phyloP scores from a whole-genome alignment of 73 alveolate species.

The Paramecium tetraurelia region DNA sequence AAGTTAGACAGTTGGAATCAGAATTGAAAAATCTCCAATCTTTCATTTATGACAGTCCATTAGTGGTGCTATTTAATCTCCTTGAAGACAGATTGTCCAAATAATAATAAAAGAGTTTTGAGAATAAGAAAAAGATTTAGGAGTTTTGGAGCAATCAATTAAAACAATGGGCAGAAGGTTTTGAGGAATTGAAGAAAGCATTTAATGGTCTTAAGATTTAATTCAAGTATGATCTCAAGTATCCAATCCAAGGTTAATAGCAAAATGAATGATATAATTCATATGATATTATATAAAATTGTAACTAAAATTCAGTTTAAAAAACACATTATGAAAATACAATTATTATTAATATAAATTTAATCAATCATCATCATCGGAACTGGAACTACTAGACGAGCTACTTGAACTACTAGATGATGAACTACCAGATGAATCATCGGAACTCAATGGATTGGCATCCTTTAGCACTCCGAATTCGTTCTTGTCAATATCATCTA shows the following conservation, averaged over 20 bases:
- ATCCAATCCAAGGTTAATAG: neutral
- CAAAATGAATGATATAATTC: neutral
- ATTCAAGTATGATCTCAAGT: neutral
- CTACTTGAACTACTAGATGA: slow-evolving; percentile 5
- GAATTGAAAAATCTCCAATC: neutral
- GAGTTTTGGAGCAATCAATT: neutral
- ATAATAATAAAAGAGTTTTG: slow-evolving; percentile 23
- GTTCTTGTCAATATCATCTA: slow-evolving; percentile 25
- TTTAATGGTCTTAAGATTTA: neutral
- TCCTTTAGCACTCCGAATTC: neutral
- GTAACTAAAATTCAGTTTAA: neutral
- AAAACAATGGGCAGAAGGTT: slow-evolving; percentile 35
- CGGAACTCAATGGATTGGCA: slow-evolving; percentile 23
- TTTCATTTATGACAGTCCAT: slow-evolving; percentile 42
- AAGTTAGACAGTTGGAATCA: neutral
- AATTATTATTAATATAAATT: neutral
- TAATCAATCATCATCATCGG: slow-evolving; percentile 6
- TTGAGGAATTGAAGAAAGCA: slow-evolving; percentile 17
- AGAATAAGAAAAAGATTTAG: neutral
- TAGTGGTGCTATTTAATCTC: slow-evolving; percentile 3
- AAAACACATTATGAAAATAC: neutral
- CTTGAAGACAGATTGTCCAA: slow-evolving; percentile 37
- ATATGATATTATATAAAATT: neutral
- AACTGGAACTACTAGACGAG: slow-evolving; percentile 14
- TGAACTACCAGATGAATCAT: slow-evolving; percentile 1